Evolutionary conservation across 2,329 filamentous ascomycete genomes (phyloP).

Genomic region (Kalmusia sp.): DNA sequence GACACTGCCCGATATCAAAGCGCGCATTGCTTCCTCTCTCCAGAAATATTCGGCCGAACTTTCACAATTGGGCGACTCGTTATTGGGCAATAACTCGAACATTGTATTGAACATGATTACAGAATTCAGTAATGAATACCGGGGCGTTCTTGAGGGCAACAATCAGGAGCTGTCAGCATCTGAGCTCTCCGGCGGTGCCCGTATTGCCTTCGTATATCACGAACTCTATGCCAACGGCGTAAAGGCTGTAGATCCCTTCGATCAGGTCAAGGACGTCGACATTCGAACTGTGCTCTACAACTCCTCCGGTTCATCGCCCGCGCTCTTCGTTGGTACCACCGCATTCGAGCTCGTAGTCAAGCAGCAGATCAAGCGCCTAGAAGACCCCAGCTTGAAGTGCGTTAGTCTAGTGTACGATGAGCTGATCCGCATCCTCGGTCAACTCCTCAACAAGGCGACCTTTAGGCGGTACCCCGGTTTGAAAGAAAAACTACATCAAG

Average conservation of each 20-base stretch:
- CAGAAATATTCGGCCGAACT: conserved; percentile 91
- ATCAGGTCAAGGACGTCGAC: conserved; percentile 95
- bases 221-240: conserved; percentile 97
- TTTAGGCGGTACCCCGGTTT: conserved; percentile 93
- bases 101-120: conserved; percentile 99
- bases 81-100: conserved; percentile 95
- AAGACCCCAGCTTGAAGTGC: conserved; percentile 97
- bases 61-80: conserved; percentile 83
- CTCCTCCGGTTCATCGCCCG: conserved; percentile 96
- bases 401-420: conserved; percentile 97
- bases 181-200: conserved; percentile 93
- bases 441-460: conserved; percentile 85
- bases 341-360: conserved; percentile 99
- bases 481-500: conserved; percentile 95
- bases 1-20: conserved; percentile 97
- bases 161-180: conserved; percentile 94
- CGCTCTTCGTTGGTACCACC: conserved; percentile 94
- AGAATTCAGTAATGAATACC: conserved; percentile 97
- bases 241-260: conserved; percentile 97
- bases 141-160: conserved; percentile 94
- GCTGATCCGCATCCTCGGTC: conserved; percentile 90
- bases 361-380: conserved; percentile 94
- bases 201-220: conserved; percentile 99
- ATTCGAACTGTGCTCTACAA: conserved; percentile 98
- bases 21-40: conserved; percentile 89